Base-by-base conservation (phyloP, 768 basidiomycete genomes). In the Tulasnella sp. region DNA sequence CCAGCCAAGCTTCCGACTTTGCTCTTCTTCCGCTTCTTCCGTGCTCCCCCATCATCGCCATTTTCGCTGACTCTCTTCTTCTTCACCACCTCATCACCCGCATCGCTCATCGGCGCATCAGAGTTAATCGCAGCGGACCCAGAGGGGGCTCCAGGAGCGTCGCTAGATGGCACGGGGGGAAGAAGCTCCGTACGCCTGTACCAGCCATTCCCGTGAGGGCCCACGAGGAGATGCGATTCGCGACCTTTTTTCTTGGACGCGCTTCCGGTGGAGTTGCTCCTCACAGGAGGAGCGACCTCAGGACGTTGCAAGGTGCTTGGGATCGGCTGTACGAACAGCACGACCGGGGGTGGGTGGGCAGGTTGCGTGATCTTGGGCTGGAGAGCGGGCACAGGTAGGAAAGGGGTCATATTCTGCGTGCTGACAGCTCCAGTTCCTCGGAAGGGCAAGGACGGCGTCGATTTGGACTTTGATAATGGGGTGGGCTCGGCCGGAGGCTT, bases 171-270 rank as follows among this genome's bases (percentile, higher is more conserved):
- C 5, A 35, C 63, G 26, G 69, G 41, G 3, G 69, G 68, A 34
- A 40, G 69, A 14, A 69, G 69, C 5, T 69, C 69, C 16, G 69
- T 29, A n/a, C 69, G 26, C 29, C 69, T 3, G 36, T 69, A 69
- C 69, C 69, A 69, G 22, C 69, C 69, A 32, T 69, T 69, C 47
- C 69, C 69, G 34, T 69, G 69, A 26, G 69, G 69, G 26, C 69
- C 69, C 16, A 32, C 39, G 29, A 11, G 22, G 9, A 59, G 52
- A 37, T 39, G 66, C 1, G 42, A 41, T 11, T 67, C 66, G 39
- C 42, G 37, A n/a, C 66, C 66, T 17, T 67, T 67, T n/a, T 67
- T 67, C 39, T 67, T 39, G 19, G 42, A 69, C 7, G 34, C 12
- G 29, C 34, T 44, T 29, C 69, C 69, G 17, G 29, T 40, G 5